Conservation (phyloP, 305 asterid genomes). For the Fraxinus baroniana region DNA sequence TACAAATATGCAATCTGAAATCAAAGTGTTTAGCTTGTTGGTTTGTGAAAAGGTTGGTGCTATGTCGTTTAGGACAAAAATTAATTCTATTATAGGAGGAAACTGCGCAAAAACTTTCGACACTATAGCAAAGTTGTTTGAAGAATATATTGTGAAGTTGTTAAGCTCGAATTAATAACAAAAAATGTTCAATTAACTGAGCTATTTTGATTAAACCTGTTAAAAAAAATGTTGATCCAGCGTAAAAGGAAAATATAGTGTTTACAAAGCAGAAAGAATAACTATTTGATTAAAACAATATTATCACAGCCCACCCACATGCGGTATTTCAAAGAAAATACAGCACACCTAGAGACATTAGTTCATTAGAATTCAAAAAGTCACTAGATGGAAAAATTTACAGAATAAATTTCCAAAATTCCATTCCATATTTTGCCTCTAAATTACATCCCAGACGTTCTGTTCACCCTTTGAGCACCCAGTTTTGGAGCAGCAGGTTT, state of each 20-base stretch:
- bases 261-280: conserved; percentile 5
- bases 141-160: neutral
- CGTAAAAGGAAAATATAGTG: neutral
- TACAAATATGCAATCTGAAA: neutral
- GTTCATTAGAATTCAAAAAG: conserved; percentile 20
- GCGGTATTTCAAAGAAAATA: conserved; percentile 24
- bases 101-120: neutral
- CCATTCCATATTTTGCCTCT: conserved; percentile 22
- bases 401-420: conserved; percentile 32
- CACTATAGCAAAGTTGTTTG: neutral
- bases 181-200: neutral
- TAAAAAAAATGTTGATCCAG: neutral
- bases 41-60: neutral
- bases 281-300: conserved; percentile 1
- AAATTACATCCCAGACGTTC: conserved; percentile 64
- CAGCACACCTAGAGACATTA: conserved; percentile 27
- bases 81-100: neutral
- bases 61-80: neutral
- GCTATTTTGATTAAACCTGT: neutral
- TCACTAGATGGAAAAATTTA: conserved; percentile 36
- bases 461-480: conserved; percentile 88
- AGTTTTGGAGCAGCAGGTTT: conserved; percentile 73
- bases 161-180: neutral
- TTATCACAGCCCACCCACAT: conserved; percentile 26
- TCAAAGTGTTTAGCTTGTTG: neutral